A percentile compares a stretch with the other conserved stretches of the same genome.
Conservation (phyloP, 768 basidiomycete genomes). For the Russula sp. region DNA sequence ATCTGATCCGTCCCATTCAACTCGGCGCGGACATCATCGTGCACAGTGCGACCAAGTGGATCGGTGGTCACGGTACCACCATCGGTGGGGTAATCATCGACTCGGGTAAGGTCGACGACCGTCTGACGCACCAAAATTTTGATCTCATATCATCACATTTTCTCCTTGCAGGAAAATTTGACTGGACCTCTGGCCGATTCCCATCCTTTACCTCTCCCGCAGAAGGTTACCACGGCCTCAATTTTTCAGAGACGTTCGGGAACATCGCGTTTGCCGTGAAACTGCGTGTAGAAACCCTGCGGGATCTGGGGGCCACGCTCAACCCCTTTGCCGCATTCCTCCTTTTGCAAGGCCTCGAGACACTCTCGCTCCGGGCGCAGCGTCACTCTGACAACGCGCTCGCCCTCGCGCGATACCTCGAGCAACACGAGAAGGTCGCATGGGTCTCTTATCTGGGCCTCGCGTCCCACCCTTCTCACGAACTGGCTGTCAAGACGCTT, state of each 20-base stretch:
- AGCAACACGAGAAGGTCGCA: conserved; percentile 53
- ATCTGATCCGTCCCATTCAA: conserved; percentile 61
- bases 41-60: conserved; percentile 84
- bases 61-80: conserved; percentile 72
- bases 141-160: not conserved
- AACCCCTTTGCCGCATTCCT: conserved; percentile 73
- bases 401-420: conserved; percentile 54
- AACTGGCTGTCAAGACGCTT: conserved; percentile 48
- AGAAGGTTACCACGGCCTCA: conserved; percentile 72
- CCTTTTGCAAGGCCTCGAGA: conserved; percentile 73
- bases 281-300: conserved; percentile 53
- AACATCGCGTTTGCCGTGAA: conserved; percentile 56
- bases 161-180: conserved; percentile 56
- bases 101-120: conserved; percentile 36
- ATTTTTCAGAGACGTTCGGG: conserved; percentile 61
- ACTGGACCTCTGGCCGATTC: conserved; percentile 68
- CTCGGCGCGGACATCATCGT: conserved; percentile 76
- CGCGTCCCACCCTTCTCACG: conserved; percentile 50
- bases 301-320: conserved; percentile 57
- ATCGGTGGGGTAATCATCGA: conserved; percentile 74
- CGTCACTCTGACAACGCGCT: conserved; percentile 67
- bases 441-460: conserved; percentile 82
- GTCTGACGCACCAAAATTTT: too few species aligned
- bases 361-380: conserved; percentile 62
- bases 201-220: conserved; percentile 67